Conservation (phyloP, 495 filamentous ascomycete genomes). For the Trichocladium uniseriatum region DNA sequence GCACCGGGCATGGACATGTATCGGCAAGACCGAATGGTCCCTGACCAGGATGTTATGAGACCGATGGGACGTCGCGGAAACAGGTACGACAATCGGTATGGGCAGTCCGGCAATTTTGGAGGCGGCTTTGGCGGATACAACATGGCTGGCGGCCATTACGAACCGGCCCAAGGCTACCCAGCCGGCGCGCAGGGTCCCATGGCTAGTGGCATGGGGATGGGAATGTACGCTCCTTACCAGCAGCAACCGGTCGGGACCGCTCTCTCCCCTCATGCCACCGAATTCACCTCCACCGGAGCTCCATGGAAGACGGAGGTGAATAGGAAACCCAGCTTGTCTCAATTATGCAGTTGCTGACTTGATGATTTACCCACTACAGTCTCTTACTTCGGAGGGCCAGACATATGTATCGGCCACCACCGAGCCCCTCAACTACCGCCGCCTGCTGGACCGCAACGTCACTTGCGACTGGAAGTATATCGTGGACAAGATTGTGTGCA, state of each 20-base stretch:
- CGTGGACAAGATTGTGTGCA: constrained; percentile 98
- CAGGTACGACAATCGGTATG: constrained; percentile 38
- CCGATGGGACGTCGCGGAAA: constrained; percentile 29
- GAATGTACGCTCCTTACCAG: constrained; percentile 53
- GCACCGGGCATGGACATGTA: constrained; percentile 27
- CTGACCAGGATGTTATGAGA: constrained; percentile 38
- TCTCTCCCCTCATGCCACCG: constrained; percentile 74
- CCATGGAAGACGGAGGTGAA: constrained; percentile 48
- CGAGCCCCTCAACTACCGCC: constrained; percentile 95
- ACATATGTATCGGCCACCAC: constrained; percentile 71
- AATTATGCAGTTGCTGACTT: neutral
- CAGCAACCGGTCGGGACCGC: constrained; percentile 66
- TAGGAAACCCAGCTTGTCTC: neutral
- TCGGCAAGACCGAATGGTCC: constrained; percentile 36
- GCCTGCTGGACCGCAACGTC: constrained; percentile 88
- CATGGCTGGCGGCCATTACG: constrained; percentile 27
- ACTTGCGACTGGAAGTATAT: constrained; percentile 99
- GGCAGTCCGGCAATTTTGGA: constrained; percentile 18
- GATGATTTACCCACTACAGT: constrained; percentile 22
- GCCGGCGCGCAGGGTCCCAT: constrained; percentile 22
- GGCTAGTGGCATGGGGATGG: constrained; percentile 29
- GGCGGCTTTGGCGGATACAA: constrained; percentile 19
- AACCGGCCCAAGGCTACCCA: constrained; percentile 22
- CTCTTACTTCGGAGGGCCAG: constrained; percentile 47
- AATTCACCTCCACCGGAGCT: constrained; percentile 52